phyloP scores from a whole-genome alignment of 371 early-diverging fungal species.

The Zancudomyces culisetae region DNA sequence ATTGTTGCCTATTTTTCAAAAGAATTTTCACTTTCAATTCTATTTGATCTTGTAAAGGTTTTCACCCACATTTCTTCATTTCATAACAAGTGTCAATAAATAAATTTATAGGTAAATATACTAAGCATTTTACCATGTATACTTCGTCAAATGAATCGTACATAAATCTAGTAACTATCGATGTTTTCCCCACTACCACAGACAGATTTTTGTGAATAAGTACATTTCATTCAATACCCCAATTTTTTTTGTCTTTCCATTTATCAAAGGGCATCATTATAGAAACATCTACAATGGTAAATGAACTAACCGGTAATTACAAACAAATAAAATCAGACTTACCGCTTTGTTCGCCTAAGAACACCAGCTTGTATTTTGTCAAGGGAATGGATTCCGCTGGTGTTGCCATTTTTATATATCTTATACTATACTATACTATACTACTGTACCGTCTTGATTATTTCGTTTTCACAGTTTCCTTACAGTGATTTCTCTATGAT shows the following conservation, averaged over 20 bases:
- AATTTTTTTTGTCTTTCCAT: too few species aligned
- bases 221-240: too few species aligned
- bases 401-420: conserved; percentile 10
- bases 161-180: conserved; percentile 96
- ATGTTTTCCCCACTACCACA: conserved; percentile 91
- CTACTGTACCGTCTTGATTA: too few species aligned
- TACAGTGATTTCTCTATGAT: too few species aligned
- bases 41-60: not conserved
- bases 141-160: conserved; percentile 95
- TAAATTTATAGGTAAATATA: not conserved
- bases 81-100: not conserved
- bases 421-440: too few species aligned
- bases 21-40: not conserved
- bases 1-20: conserved; percentile 73
- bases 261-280: too few species aligned
- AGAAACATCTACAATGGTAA: too few species aligned
- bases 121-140: conserved; percentile 55
- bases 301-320: not conserved
- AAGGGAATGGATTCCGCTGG: conserved; percentile 37
- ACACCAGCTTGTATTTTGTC: conserved; percentile 77
- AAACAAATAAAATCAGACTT: conserved; percentile 9
- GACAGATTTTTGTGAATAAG: not conserved
- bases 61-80: not conserved
- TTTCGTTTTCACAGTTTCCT: too few species aligned
- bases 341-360: conserved; percentile 94